phyloP scores from a whole-genome alignment of 2,329 filamentous ascomycete genomes.

The Cladosporium sp. region DNA sequence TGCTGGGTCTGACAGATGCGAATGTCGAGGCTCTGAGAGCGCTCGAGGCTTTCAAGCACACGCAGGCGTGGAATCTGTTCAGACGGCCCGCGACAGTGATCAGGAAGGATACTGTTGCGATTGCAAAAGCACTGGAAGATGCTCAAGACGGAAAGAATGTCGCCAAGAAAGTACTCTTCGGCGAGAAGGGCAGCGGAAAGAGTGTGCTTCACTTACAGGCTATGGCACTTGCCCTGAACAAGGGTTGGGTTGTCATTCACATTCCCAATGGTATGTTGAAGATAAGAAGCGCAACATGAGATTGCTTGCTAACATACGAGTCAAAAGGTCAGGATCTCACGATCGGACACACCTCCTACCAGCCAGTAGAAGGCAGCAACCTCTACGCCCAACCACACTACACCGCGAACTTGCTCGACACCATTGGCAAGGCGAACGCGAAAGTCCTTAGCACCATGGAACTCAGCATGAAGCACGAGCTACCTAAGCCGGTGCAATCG shows the following conservation, averaged over 20 bases:
- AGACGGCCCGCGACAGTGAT: conserved; percentile 76
- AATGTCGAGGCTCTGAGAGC: conserved; percentile 78
- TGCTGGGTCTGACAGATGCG: conserved; percentile 67
- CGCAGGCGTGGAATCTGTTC: conserved; percentile 86
- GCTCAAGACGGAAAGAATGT: conserved; percentile 52
- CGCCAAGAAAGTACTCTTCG: conserved; percentile 67
- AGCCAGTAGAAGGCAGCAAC: conserved; percentile 54
- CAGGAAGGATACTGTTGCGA: conserved; percentile 71
- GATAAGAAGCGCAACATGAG: conserved; percentile 27
- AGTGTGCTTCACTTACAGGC: conserved; percentile 82
- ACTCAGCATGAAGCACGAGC: conserved; percentile 55
- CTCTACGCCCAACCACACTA: conserved; percentile 78
- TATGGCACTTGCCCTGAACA: conserved; percentile 75
- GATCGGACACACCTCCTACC: conserved; percentile 78
- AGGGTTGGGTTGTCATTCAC: conserved; percentile 85
- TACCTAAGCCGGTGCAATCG: conserved; percentile 60
- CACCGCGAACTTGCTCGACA: conserved; percentile 70
- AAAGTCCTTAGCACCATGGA: conserved; percentile 58
- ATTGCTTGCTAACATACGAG: not conserved
- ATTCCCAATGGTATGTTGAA: conserved; percentile 73
- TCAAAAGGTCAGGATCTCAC: conserved; percentile 73
- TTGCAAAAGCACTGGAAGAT: conserved; percentile 55
- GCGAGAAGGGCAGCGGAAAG: conserved; percentile 77
- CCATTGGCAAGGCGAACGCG: conserved; percentile 71
- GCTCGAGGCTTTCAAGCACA: conserved; percentile 87